Conservation (phyloP, 805 yeast genomes). For the Millerozyma acaciae region DNA sequence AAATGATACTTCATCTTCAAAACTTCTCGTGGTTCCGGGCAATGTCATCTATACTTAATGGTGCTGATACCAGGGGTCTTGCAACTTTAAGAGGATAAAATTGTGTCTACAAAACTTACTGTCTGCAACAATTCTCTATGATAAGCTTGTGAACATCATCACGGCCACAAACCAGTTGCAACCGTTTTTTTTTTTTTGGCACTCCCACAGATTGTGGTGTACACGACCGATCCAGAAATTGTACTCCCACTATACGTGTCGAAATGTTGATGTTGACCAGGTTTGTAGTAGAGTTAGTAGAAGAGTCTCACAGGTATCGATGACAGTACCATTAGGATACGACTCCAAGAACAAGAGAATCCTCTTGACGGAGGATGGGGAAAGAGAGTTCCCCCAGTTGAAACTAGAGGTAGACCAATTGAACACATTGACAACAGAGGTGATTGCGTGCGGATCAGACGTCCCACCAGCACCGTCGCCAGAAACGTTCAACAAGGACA, state of each 20-base stretch:
- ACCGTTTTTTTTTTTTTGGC: neutral
- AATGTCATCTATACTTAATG: too few relatives aligned
- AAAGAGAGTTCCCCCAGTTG: slow-evolving; percentile 21
- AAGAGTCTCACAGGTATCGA: too few relatives aligned
- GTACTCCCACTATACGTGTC: too few relatives aligned
- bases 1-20: slow-evolving; percentile 7
- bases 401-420: slow-evolving; percentile 42
- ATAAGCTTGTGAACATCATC: neutral
- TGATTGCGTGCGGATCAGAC: slow-evolving; percentile 41
- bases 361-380: slow-evolving; percentile 15
- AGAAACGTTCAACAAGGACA: slow-evolving; percentile 52
- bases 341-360: slow-evolving; percentile 27
- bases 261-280: too few relatives aligned
- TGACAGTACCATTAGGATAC: slow-evolving; percentile 23
- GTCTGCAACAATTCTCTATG: too few relatives aligned
- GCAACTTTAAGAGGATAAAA: too few relatives aligned
- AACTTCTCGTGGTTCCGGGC: too few relatives aligned
- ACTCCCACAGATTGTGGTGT: too few relatives aligned
- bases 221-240: too few relatives aligned
- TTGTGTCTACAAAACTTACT: too few relatives aligned
- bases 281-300: too few relatives aligned
- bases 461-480: slow-evolving; percentile 55
- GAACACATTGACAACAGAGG: slow-evolving; percentile 32
- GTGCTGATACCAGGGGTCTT: too few relatives aligned
- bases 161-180: slow-evolving; percentile 6